Evolutionary conservation across 306 rosid genomes (phyloP).

Genomic region (Acacia confusa): DNA sequence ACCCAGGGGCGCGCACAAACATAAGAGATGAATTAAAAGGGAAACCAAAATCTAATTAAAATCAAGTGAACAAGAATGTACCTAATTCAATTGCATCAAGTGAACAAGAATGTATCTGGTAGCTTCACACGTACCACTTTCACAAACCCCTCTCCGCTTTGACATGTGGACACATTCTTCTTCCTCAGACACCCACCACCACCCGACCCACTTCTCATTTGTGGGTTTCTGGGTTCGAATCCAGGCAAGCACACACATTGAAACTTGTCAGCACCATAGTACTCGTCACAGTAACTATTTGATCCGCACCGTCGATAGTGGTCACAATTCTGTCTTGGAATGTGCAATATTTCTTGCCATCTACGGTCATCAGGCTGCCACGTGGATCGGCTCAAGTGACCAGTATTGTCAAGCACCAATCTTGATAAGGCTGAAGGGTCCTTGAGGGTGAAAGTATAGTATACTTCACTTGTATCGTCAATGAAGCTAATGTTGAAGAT

Average conservation of each 20-base stretch:
- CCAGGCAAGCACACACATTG: conserved; percentile 44
- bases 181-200: conserved; percentile 67
- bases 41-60: background rate
- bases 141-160: conserved; percentile 69
- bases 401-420: background rate
- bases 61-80: background rate
- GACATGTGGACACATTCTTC: conserved; percentile 48
- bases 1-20: too few relatives aligned
- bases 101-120: conserved; percentile 42
- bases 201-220: background rate
- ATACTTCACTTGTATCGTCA: background rate
- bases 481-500: conserved; percentile 21
- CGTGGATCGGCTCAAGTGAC: background rate
- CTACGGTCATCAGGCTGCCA: background rate
- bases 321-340: conserved; percentile 40
- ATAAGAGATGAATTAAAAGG: background rate
- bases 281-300: conserved; percentile 41
- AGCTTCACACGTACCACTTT: conserved; percentile 45
- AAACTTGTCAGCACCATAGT: conserved; percentile 25
- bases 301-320: conserved; percentile 34
- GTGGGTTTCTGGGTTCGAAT: conserved; percentile 27
- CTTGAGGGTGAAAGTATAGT: background rate
- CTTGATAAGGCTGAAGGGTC: background rate
- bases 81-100: conserved; percentile 20
- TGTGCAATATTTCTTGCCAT: background rate